Conservation (phyloP, 345 rosid species). For the Lepidium africanum region DNA sequence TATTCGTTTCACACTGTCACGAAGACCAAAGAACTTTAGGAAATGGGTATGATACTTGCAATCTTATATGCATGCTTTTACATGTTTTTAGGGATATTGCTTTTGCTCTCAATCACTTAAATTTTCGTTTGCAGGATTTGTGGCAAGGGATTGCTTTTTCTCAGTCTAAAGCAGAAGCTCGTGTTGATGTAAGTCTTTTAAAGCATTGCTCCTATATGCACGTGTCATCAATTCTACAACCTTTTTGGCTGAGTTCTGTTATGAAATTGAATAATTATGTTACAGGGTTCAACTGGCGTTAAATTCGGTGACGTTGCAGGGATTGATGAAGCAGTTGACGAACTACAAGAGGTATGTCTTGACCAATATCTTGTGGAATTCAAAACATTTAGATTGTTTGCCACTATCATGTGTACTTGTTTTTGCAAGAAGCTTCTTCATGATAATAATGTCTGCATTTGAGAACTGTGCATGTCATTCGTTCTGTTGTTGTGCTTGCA, state of each 20-base stretch:
- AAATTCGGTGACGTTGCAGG: conserved; percentile 91
- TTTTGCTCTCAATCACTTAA: neutral
- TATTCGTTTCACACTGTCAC: conserved; percentile 82
- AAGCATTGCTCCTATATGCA: neutral
- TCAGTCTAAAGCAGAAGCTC: conserved; percentile 96
- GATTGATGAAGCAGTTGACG: conserved; percentile 96
- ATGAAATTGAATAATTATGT: conserved; percentile 7
- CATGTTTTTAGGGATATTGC: neutral
- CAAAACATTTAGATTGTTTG: neutral
- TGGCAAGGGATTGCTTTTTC: conserved; percentile 98
- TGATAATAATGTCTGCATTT: neutral
- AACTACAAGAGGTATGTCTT: conserved; percentile 81
- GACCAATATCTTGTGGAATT: neutral
- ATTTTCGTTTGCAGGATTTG: conserved; percentile 49
- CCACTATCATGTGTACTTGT: neutral
- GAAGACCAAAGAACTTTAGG: conserved; percentile 93
- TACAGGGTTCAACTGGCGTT: conserved; percentile 91
- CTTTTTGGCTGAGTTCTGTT: conserved; percentile 16
- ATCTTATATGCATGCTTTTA: neutral
- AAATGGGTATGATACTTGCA: conserved; percentile 61
- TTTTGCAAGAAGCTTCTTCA: neutral
- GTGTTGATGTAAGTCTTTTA: conserved; percentile 72
- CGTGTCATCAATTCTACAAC: neutral
- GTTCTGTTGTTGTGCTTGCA: neutral
- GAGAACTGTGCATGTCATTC: neutral